Evolutionary conservation across 805 yeast species (phyloP).

Genomic region (Barnettozyma sucrosica): DNA sequence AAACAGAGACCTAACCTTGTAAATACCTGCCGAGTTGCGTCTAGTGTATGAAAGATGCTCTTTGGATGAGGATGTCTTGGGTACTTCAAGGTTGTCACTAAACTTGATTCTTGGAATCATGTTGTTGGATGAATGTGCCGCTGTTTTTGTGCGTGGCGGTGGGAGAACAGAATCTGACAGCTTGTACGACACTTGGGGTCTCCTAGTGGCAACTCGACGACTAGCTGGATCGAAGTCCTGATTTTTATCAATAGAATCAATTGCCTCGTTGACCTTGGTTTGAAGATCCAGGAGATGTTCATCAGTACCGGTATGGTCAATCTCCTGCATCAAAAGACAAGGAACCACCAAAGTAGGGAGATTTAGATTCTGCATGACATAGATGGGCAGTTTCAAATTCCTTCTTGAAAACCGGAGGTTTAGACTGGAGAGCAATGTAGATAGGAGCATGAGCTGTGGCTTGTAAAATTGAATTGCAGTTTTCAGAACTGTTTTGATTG

Average conservation of each 20-base stretch:
- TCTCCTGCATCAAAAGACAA: constrained; percentile 7
- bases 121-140: background rate
- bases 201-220: background rate
- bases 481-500: constrained; percentile 12
- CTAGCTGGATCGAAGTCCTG: background rate
- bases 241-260: background rate
- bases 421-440: constrained; percentile 15
- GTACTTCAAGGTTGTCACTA: constrained; percentile 15
- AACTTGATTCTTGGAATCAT: constrained; percentile 20
- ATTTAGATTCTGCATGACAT: constrained; percentile 14
- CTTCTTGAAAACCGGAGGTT: constrained; percentile 2
- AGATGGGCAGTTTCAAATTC: constrained; percentile 17
- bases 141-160: background rate
- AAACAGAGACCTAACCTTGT: constrained; percentile 22
- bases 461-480: constrained; percentile 15
- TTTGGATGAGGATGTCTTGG: constrained; percentile 3
- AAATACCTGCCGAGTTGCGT: constrained; percentile 17
- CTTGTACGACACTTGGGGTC: background rate
- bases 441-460: constrained; percentile 19
- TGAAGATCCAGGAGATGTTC: background rate
- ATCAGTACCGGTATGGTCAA: background rate
- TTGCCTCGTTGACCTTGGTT: background rate
- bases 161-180: background rate
- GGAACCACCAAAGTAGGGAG: constrained; percentile 22
- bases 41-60: constrained; percentile 3